A percentile compares a stretch with the other conserved stretches of the same genome.
Conservation (phyloP, 2,329 filamentous ascomycete genomes). For the Exophiala lecanii-corni region DNA sequence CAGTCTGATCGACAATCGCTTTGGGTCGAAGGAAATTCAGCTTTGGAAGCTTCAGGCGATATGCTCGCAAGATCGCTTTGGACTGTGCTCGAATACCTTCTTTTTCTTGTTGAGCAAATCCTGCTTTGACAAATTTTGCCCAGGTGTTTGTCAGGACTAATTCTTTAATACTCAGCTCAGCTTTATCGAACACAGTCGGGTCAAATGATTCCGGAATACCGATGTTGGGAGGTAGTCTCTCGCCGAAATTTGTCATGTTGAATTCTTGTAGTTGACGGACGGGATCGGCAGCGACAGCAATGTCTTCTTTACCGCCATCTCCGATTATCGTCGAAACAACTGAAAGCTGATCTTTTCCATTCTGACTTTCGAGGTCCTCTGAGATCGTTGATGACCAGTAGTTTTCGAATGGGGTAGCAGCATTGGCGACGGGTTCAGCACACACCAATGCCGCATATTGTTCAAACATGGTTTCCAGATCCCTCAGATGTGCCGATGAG, state of each 20-base stretch:
- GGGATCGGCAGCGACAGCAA: constrained; percentile 2
- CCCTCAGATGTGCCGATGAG: constrained; percentile 51
- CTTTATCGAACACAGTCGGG: constrained; percentile 53
- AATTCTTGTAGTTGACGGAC: constrained; percentile 18
- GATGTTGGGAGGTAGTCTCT: constrained; percentile 32
- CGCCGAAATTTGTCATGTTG: constrained; percentile 28
- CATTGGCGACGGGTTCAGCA: constrained; percentile 39
- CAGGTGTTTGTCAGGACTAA: constrained; percentile 66
- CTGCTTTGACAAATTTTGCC: constrained; percentile 40
- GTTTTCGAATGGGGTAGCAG: constrained; percentile 37
- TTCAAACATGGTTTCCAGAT: constrained; percentile 55
- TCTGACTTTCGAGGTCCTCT: constrained; percentile 26
- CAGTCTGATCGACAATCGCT: too few relatives aligned
- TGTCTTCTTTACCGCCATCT: constrained; percentile 12
- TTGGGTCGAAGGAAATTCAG: neutral
- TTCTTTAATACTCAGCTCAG: constrained; percentile 60
- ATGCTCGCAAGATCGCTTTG: constrained; percentile 9
- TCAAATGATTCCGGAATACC: constrained; percentile 45
- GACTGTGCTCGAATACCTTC: constrained; percentile 8
- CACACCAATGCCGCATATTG: constrained; percentile 40
- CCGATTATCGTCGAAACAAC: constrained; percentile 15
- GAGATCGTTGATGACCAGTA: constrained; percentile 25
- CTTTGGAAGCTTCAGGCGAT: constrained; percentile 5
- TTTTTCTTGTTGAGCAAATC: constrained; percentile 23
- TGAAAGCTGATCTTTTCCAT: constrained; percentile 19